Conservation (phyloP, 495 filamentous ascomycete genomes). For the Cladorrhinum samala region DNA sequence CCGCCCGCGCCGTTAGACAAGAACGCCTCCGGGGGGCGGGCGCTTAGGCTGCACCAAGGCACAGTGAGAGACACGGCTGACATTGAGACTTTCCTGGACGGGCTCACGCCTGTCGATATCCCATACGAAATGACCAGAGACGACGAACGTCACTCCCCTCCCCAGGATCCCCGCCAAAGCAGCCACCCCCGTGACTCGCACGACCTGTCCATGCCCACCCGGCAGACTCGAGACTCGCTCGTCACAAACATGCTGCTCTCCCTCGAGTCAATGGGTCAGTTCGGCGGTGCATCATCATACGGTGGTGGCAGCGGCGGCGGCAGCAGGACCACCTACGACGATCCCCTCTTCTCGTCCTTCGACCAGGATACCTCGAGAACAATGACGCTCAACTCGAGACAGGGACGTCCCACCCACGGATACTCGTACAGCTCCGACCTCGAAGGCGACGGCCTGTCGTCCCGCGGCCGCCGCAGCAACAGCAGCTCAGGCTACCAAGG, state of each 20-base stretch:
- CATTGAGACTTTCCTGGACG: constrained; percentile 31
- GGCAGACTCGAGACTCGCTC: constrained; percentile 76
- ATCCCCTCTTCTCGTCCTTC: constrained; percentile 22
- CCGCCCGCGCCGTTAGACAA: constrained; percentile 17
- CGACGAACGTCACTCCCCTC: constrained; percentile 17
- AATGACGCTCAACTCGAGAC: constrained; percentile 30
- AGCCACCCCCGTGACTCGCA: constrained; percentile 62
- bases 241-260: constrained; percentile 90
- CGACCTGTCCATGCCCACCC: constrained; percentile 71
- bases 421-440: constrained; percentile 69
- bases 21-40: constrained; percentile 14
- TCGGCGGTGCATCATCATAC: constrained; percentile 18
- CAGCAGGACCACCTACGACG: constrained; percentile 22
- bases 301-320: constrained; percentile 15
- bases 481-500: constrained; percentile 70
- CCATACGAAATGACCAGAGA: constrained; percentile 26
- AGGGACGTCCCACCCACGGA: constrained; percentile 53
- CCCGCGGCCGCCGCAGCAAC: constrained; percentile 67
- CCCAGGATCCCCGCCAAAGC: constrained; percentile 9
- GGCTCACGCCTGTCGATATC: constrained; percentile 28
- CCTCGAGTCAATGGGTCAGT: constrained; percentile 60
- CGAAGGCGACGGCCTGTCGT: constrained; percentile 62
- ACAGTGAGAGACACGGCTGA: constrained; percentile 20
- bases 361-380: constrained; percentile 27
- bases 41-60: constrained; percentile 19